These are phyloP conservation scores for Linderniella brevidens DNA, from an alignment of 257 asterid genomes.

Conservation along the genomic window DNA sequence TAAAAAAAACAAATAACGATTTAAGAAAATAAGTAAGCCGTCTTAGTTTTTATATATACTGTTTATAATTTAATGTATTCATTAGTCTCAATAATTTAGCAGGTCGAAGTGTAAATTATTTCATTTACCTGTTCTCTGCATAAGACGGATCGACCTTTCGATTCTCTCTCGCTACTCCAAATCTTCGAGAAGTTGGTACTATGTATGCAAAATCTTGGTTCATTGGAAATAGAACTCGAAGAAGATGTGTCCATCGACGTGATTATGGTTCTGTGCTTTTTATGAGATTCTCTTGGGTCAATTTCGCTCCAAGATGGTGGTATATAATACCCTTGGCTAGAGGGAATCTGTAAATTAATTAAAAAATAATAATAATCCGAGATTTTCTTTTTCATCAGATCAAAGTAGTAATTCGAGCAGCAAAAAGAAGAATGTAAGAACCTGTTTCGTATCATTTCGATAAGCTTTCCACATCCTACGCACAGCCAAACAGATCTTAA, in stretches of 20 bases:
- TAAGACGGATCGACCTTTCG: slow-evolving; percentile 78
- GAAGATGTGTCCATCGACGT: slow-evolving; percentile 16
- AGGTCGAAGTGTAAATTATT: too few species aligned
- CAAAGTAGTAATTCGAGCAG: too few species aligned
- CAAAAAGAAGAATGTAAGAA: slow-evolving; percentile 7
- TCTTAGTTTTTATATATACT: too few species aligned
- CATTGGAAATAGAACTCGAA: slow-evolving; percentile 36
- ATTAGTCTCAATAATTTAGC: too few species aligned
- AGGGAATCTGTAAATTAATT: slow-evolving; percentile 26
- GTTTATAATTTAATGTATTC: too few species aligned
- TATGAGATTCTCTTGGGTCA: too few species aligned
- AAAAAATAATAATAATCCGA: background rate
- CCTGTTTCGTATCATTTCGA: slow-evolving; percentile 38
- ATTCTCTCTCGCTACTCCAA: slow-evolving; percentile 87
- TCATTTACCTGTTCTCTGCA: slow-evolving; percentile 57
- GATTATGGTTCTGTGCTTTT: too few species aligned
- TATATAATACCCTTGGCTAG: slow-evolving; percentile 44
- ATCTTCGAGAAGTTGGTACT: slow-evolving; percentile 62
- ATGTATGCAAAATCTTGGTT: slow-evolving; percentile 41
- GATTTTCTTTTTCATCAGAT: background rate
- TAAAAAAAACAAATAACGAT: slow-evolving; percentile 4
- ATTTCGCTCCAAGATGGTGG: slow-evolving; percentile 7
- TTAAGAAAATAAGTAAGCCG: too few species aligned
- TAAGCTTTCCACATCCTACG: slow-evolving; percentile 67
- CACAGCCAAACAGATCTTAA: slow-evolving; percentile 47